Percentiles rank a stretch among this genome's conserved stretches.
These are phyloP conservation scores for Cutaneotrichosporon sp. DNA, from an alignment of 1,284 basidiomycete species.

Conservation along the genomic window DNA sequence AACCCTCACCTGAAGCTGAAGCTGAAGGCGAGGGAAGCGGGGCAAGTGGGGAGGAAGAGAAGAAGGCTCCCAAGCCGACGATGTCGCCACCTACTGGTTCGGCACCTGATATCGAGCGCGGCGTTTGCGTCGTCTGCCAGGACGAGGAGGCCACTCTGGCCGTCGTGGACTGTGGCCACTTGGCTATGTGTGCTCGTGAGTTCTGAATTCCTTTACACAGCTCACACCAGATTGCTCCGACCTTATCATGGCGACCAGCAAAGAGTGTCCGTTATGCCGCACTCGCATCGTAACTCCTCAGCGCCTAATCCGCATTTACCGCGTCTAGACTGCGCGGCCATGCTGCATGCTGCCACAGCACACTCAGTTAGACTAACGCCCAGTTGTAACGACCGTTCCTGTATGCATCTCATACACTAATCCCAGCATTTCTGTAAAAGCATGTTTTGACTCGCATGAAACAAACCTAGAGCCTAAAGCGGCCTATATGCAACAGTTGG, in stretches of 20 bases:
- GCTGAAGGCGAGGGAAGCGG: constrained; percentile 15
- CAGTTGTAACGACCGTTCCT: neutral
- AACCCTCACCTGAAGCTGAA: constrained; percentile 16
- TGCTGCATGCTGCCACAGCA: too few relatives aligned
- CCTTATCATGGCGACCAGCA: constrained; percentile 71
- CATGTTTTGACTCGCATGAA: neutral
- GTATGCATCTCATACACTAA: constrained; percentile 1
- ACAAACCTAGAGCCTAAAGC: neutral
- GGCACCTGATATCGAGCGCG: constrained; percentile 60
- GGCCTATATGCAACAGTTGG: neutral
- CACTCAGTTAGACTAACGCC: neutral
- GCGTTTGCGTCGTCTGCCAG: constrained; percentile 82
- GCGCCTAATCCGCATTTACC: constrained; percentile 68
- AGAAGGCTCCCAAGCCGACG: neutral
- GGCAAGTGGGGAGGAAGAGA: neutral
- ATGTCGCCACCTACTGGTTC: constrained; percentile 44
- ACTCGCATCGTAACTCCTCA: constrained; percentile 69
- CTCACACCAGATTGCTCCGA: constrained; percentile 65
- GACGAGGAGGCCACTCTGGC: constrained; percentile 88
- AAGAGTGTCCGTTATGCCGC: constrained; percentile 80
- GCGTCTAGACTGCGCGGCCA: constrained; percentile 27
- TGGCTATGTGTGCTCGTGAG: constrained; percentile 68
- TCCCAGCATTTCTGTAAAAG: neutral
- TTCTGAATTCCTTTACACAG: neutral
- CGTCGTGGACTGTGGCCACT: constrained; percentile 87